phyloP scores from a whole-genome alignment of 1,139 yeast genomes.

The Yamadazyma buinensis region DNA sequence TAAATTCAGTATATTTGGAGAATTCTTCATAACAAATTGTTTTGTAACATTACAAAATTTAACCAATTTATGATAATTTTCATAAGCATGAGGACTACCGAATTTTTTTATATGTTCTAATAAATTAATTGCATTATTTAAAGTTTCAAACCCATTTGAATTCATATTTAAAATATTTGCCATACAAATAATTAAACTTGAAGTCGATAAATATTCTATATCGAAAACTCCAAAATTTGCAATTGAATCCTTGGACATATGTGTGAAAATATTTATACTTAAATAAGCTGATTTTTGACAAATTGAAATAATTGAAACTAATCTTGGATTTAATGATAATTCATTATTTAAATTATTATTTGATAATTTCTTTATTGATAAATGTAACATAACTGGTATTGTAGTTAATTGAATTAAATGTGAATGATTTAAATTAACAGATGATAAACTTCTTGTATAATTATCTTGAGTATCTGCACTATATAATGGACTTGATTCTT shows the following conservation, averaged over 20 bases:
- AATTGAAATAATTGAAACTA: conserved; percentile 6
- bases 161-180: conserved; percentile 4
- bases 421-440: conserved; percentile 5
- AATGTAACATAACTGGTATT: conserved; percentile 5
- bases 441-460: conserved; percentile 2
- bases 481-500: conserved; percentile 6
- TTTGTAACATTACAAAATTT: conserved; percentile 3
- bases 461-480: background rate
- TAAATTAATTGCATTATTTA: conserved; percentile 3
- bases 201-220: conserved; percentile 6
- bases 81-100: conserved; percentile 5
- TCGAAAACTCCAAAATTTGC: conserved; percentile 6
- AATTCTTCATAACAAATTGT: conserved; percentile 2
- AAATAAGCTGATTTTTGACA: conserved; percentile 6
- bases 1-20: background rate
- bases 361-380: conserved; percentile 3
- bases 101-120: conserved; percentile 5
- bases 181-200: conserved; percentile 6
- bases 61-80: conserved; percentile 3
- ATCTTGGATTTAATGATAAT: conserved; percentile 3
- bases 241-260: conserved; percentile 4
- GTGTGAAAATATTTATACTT: conserved; percentile 5
- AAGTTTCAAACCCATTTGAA: conserved; percentile 3
- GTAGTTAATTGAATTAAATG: conserved; percentile 7
- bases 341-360: background rate